Evolutionary conservation across 2,329 filamentous ascomycete species (phyloP).

Genomic region (Cladosporium halotolerans): DNA sequence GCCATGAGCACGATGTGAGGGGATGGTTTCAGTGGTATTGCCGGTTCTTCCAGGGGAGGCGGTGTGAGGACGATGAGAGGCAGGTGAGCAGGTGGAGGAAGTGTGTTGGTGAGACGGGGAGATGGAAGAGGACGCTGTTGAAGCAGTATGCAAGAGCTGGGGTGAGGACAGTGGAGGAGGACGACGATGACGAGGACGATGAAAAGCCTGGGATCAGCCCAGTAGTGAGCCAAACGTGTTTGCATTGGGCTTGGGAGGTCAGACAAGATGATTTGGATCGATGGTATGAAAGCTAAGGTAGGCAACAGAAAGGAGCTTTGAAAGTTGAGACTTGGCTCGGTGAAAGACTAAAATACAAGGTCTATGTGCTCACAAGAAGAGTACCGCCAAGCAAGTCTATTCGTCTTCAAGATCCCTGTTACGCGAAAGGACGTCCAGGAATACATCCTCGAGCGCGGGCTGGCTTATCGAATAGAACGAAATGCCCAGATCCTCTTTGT

Average conservation of each 20-base stretch:
- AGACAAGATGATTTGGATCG: constrained; percentile 45
- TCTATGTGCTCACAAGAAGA: not conserved
- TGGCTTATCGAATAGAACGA: constrained; percentile 79
- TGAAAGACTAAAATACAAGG: not conserved
- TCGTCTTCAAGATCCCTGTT: constrained; percentile 67
- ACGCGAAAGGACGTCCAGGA: constrained; percentile 71
- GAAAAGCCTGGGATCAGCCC: constrained; percentile 42
- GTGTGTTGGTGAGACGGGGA: constrained; percentile 47
- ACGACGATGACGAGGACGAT: constrained; percentile 28
- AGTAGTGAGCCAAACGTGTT: constrained; percentile 52
- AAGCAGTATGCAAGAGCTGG: constrained; percentile 47
- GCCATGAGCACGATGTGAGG: constrained; percentile 47
- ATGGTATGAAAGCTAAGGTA: constrained; percentile 28
- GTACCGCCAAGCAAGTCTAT: not conserved
- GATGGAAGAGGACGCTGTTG: constrained; percentile 46
- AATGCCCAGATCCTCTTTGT: constrained; percentile 61
- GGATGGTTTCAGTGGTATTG: constrained; percentile 56
- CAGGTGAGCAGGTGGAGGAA: constrained; percentile 48
- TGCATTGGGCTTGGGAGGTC: constrained; percentile 51
- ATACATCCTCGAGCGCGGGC: constrained; percentile 82
- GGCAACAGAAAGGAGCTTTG: not conserved
- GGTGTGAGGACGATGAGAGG: constrained; percentile 48
- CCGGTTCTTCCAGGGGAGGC: constrained; percentile 45
- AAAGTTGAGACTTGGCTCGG: not conserved
- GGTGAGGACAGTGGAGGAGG: constrained; percentile 45